Evolutionary conservation across 1,284 basidiomycete species (phyloP), one percentile per base, ranked within the genome.

Genomic region (Testicularia cyperi): DNA sequence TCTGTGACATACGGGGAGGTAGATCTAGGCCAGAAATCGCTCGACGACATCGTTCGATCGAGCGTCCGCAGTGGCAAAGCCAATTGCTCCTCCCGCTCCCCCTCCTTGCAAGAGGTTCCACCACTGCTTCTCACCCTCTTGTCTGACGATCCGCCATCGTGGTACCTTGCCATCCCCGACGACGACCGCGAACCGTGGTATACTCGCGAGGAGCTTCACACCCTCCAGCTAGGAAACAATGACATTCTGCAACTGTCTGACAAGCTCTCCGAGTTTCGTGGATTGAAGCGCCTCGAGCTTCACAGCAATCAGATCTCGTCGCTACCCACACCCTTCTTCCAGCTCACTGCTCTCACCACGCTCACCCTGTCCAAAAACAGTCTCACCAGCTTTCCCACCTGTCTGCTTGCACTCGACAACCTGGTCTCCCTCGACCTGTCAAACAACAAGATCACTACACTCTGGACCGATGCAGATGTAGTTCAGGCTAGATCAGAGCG

Each of bases 391-490:
- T 43, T 72, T 14, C 72, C 72, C 5, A 13, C 35, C 9, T 63
- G 43, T 13, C 38, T 74, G 19, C 53, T 67, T 12, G 57, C 60
- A 3, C 64, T 69, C 26, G 61, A 63, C 34, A 48, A 51, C 18
- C 65, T 74, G 12, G 41, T 65, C 13, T 53, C 40, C n/a, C 63
- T 74, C 32, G 55, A 72, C 42, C 56, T 74, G 12, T 69, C 70
- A 14, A 48, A 70, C 44, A 74, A 74, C 45, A 45, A 44, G 35
- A 49, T 74, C 13, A 44, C 42, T 14, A 36, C 51, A 10, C 57
- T 74, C 19, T 74, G 72, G 72, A 38, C 30, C 19, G 53, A 61
- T 14, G 27, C 31, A 2, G 35, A 43, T 12, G 54, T 66, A 2
- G 33, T 27, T 10, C 8, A 30, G 6, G 64, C 61, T 7, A 42